A percentile compares a stretch with the other conserved stretches of the same genome.
These are phyloP conservation scores for Penicillium subrubescens DNA, from an alignment of 495 filamentous ascomycete genomes.

Conservation along the genomic window DNA sequence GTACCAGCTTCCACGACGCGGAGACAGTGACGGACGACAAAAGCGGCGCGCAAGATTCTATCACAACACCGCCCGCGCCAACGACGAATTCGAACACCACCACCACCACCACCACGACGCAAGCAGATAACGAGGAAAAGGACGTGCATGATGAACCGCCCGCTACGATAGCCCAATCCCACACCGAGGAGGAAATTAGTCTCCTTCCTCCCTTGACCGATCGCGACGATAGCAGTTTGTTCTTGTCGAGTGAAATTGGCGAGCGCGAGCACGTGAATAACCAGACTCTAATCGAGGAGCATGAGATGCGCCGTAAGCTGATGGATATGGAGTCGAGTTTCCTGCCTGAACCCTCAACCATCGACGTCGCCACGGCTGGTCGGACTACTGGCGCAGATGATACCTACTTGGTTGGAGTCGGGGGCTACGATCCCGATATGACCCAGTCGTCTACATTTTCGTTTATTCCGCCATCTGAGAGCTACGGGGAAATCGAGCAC, in stretches of 20 bases:
- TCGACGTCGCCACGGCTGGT: slow-evolving; percentile 37
- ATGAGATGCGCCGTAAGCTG: slow-evolving; percentile 68
- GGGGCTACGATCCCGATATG: slow-evolving; percentile 24
- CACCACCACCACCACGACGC: slow-evolving; percentile 5
- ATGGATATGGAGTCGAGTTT: slow-evolving; percentile 92
- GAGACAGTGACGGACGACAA: slow-evolving; percentile 4
- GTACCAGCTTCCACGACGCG: slow-evolving; percentile 22
- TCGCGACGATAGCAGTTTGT: slow-evolving; percentile 41
- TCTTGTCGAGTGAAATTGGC: slow-evolving; percentile 43
- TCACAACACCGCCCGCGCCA: slow-evolving; percentile 7
- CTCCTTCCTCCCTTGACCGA: slow-evolving; percentile 43
- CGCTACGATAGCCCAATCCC: slow-evolving; percentile 12
- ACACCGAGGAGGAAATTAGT: slow-evolving; percentile 27
- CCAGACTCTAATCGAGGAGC: slow-evolving; percentile 60
- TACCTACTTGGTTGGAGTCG: slow-evolving; percentile 45
- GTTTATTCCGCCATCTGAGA: slow-evolving; percentile 31
- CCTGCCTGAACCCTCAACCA: slow-evolving; percentile 55
- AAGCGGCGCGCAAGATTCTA: slow-evolving; percentile 23
- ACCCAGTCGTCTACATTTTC: slow-evolving; percentile 32
- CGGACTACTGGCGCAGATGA: slow-evolving; percentile 38
- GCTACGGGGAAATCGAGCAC: slow-evolving; percentile 23
- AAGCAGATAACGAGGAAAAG: slow-evolving; percentile 17
- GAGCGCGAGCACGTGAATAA: slow-evolving; percentile 44
- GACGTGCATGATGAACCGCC: slow-evolving; percentile 27
- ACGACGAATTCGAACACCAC: slow-evolving; percentile 4